Percentiles rank a stretch among this genome's conserved stretches.
Evolutionary conservation across 192 early-diverging fungal species (phyloP).

Genomic region (Anaeromyces robustus): DNA sequence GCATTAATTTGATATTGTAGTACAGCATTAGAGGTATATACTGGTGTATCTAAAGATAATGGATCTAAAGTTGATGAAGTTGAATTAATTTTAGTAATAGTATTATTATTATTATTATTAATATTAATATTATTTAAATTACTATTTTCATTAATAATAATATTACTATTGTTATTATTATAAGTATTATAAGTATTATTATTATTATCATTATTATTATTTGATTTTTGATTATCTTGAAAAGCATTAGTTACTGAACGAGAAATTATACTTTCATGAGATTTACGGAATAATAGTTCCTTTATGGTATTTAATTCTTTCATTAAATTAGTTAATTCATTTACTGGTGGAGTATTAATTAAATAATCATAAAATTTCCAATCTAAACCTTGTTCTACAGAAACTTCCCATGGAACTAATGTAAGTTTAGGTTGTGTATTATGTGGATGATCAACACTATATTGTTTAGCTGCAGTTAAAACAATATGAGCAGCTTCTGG

Average conservation of each 20-base stretch:
- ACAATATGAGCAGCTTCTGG: constrained; percentile 5
- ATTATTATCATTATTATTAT: neutral
- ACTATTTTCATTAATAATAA: too few species aligned
- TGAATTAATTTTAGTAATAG: too few species aligned
- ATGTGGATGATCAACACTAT: neutral
- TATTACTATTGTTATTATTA: too few species aligned
- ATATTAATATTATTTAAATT: too few species aligned
- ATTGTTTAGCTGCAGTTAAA: neutral
- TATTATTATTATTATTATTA: too few species aligned
- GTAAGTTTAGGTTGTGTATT: neutral
- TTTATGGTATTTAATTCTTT: neutral
- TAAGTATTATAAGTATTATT: too few species aligned
- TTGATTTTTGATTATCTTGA: neutral
- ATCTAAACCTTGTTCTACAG: neutral
- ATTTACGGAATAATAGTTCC: neutral
- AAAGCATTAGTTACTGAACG: neutral
- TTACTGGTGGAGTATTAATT: neutral
- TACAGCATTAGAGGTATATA: neutral
- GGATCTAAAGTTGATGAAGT: neutral
- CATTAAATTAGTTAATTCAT: neutral
- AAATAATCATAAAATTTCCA: neutral
- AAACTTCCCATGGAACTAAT: neutral
- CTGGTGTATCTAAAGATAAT: neutral
- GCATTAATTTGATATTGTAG: neutral
- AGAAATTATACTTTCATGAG: neutral